Evolutionary conservation across 768 basidiomycete genomes (phyloP).

Genomic region (Kwoniella botswanensis): DNA sequence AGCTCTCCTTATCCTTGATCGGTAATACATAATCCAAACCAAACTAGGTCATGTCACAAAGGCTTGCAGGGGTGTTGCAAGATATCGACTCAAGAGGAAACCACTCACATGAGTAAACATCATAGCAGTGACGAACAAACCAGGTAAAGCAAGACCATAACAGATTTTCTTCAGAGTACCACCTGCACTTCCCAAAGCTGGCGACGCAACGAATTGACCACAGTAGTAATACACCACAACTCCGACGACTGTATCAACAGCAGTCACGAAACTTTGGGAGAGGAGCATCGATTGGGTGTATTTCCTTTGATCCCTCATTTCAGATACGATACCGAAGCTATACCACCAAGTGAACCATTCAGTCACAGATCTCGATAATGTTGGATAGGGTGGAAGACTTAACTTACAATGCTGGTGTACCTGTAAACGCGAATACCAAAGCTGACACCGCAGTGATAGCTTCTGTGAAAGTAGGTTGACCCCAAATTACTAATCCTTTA

Average conservation of each 20-base stretch:
- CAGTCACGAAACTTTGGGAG: constrained; percentile 48
- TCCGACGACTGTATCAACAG: constrained; percentile 38
- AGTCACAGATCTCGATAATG: too few species aligned
- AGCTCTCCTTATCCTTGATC: too few species aligned
- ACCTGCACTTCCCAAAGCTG: constrained; percentile 54
- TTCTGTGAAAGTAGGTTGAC: constrained; percentile 40
- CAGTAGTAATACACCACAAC: constrained; percentile 44
- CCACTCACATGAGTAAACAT: constrained; percentile 41
- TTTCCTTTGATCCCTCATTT: constrained; percentile 56
- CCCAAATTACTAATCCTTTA: constrained; percentile 34
- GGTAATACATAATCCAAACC: too few species aligned
- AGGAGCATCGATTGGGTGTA: constrained; percentile 52
- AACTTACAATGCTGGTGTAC: constrained; percentile 36
- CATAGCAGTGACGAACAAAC: constrained; percentile 38
- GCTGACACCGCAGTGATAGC: constrained; percentile 55
- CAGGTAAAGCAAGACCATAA: constrained; percentile 42
- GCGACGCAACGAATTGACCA: constrained; percentile 49
- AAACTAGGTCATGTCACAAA: too few species aligned
- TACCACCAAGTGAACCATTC: constrained; percentile 23
- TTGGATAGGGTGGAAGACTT: too few species aligned
- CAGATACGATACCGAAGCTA: constrained; percentile 47
- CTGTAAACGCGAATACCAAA: constrained; percentile 54
- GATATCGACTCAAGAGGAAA: not conserved
- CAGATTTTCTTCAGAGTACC: constrained; percentile 47
- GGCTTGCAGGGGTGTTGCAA: too few species aligned